A percentile compares a stretch with the other conserved stretches of the same genome.
Conservation (phyloP, 2,329 filamentous ascomycete species). For the Aspergillus awamori region DNA sequence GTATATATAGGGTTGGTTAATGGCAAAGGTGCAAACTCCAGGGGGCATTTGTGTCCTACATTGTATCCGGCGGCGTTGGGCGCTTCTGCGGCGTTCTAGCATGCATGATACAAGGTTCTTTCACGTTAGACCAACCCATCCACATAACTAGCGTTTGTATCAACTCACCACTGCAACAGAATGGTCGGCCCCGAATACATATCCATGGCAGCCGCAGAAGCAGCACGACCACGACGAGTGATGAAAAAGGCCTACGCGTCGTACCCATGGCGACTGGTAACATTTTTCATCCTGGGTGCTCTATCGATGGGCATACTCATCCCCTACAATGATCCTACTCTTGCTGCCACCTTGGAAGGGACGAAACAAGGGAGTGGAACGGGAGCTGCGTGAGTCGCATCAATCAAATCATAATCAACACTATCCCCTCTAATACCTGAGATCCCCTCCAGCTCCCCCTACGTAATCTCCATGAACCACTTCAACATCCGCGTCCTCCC, state of each 20-base stretch:
- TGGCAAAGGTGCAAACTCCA: too few relatives aligned
- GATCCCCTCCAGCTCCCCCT: conserved; percentile 53
- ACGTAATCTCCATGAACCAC: conserved; percentile 66
- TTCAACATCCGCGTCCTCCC: conserved; percentile 64
- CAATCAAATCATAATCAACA: not conserved
- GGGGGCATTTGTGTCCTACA: conserved; percentile 66
- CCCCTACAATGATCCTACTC: conserved; percentile 64
- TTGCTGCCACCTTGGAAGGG: conserved; percentile 57
- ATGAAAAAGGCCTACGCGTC: conserved; percentile 73
- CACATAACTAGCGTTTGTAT: not conserved
- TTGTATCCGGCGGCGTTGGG: conserved; percentile 64
- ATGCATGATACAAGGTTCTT: conserved; percentile 70
- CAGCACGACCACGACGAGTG: conserved; percentile 67
- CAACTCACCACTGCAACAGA: conserved; percentile 9
- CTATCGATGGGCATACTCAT: conserved; percentile 70
- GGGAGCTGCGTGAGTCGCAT: conserved; percentile 56
- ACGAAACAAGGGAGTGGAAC: conserved; percentile 45
- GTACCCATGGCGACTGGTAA: conserved; percentile 73
- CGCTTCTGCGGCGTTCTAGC: conserved; percentile 58
- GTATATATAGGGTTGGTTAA: too few relatives aligned
- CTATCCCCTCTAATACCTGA: not conserved
- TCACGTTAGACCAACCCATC: conserved; percentile 45
- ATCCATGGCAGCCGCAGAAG: conserved; percentile 63
- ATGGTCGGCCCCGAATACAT: conserved; percentile 69
- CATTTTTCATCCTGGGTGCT: conserved; percentile 72